Conservation (phyloP, 2,329 filamentous ascomycete genomes). For the Aureobasidium mangrovei region DNA sequence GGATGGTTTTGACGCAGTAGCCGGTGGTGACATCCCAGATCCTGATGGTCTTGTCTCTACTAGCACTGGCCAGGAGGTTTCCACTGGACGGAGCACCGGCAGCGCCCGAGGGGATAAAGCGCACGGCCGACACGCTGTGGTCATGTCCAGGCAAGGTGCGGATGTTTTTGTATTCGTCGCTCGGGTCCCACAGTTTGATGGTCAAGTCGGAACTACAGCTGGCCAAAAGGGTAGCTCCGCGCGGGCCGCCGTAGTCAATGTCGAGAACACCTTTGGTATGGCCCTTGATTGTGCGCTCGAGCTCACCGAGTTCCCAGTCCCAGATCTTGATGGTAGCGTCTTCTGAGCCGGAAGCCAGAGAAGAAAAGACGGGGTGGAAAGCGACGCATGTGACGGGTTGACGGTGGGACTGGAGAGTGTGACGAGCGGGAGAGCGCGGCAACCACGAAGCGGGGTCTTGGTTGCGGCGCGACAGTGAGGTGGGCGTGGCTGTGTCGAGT, state of each 20-base stretch:
- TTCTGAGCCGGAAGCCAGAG: conserved; percentile 80
- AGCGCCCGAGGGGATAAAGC: conserved; percentile 78
- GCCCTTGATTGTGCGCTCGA: conserved; percentile 83
- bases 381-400: conserved; percentile 76
- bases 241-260: conserved; percentile 80
- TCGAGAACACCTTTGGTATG: conserved; percentile 84
- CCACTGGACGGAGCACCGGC: conserved; percentile 69
- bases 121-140: conserved; percentile 79
- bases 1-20: conserved; percentile 83
- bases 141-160: conserved; percentile 85
- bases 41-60: conserved; percentile 71
- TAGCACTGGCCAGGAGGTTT: conserved; percentile 79
- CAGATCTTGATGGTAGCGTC: conserved; percentile 94
- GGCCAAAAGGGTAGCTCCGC: conserved; percentile 68
- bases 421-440: conserved; percentile 69
- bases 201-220: conserved; percentile 84
- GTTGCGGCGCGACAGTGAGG: conserved; percentile 67
- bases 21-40: conserved; percentile 93
- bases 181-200: conserved; percentile 91
- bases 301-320: conserved; percentile 91
- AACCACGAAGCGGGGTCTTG: conserved; percentile 82
- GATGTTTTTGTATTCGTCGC: conserved; percentile 91
- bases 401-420: conserved; percentile 76
- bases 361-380: conserved; percentile 87
- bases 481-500: conserved; percentile 72